phyloP scores from a whole-genome alignment of 2,329 filamentous ascomycete species.

The Aspergillus sp. region DNA sequence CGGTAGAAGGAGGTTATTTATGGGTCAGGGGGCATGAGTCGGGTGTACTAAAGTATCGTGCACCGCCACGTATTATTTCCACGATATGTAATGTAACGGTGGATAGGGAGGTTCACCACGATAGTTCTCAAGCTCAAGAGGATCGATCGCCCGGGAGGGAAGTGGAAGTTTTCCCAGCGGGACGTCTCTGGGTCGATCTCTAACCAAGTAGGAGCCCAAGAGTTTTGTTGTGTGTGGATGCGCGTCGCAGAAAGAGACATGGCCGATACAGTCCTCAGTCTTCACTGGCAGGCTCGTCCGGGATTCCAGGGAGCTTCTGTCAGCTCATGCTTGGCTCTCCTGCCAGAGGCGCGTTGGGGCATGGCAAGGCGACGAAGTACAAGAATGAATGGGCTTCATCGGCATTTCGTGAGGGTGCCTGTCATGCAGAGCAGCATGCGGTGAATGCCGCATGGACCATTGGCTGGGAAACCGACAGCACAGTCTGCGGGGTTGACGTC shows the following conservation, averaged over 20 bases:
- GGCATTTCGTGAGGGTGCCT: not conserved
- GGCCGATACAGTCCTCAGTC: not conserved
- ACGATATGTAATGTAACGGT: not conserved
- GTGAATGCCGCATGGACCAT: not conserved
- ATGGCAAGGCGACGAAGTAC: not conserved
- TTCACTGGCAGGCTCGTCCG: not conserved
- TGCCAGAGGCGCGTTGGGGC: not conserved
- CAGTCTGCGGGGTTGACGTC: not conserved
- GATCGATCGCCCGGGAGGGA: not conserved
- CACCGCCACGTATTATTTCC: slow-evolving; percentile 11
- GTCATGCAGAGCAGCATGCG: not conserved
- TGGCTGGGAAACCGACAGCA: slow-evolving; percentile 2
- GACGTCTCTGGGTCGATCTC: not conserved
- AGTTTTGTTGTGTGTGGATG: not conserved
- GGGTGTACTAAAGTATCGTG: not conserved
- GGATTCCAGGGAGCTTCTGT: not conserved
- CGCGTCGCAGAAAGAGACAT: not conserved
- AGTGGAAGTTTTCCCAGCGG: not conserved
- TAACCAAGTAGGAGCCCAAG: not conserved
- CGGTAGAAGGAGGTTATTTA: not conserved
- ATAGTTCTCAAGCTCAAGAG: not conserved
- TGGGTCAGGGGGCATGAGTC: not conserved
- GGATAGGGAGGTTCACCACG: not conserved
- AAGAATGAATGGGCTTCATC: not conserved
- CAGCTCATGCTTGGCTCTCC: not conserved